A percentile compares a stretch with the other conserved stretches of the same genome.
phyloP scores from a whole-genome alignment of 1,139 yeast species.

The Taphrina confusa region DNA sequence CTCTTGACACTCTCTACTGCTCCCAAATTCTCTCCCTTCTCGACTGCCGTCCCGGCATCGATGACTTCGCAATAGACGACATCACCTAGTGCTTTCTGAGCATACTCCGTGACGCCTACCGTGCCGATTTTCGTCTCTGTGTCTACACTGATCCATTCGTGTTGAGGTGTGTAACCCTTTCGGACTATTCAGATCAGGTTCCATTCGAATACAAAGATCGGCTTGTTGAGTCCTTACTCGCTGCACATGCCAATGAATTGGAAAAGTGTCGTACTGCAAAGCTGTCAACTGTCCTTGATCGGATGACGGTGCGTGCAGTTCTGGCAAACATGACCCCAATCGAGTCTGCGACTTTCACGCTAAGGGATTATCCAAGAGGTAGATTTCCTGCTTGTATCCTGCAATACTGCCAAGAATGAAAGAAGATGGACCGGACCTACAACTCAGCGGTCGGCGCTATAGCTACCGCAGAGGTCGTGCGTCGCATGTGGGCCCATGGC shows the following conservation, averaged over 20 bases:
- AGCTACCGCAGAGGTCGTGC: too few species aligned
- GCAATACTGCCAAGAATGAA: too few species aligned
- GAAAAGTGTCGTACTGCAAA: neutral
- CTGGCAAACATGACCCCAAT: neutral
- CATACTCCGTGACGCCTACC: conserved; percentile 89
- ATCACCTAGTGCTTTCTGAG: conserved; percentile 97
- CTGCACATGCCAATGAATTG: neutral
- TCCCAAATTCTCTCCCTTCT: conserved; percentile 80
- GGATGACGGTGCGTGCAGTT: neutral
- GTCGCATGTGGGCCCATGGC: too few species aligned
- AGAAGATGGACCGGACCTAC: too few species aligned
- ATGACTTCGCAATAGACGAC: conserved; percentile 93
- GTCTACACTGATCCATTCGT: conserved; percentile 92
- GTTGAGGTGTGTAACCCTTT: conserved; percentile 60
- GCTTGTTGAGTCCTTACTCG: neutral
- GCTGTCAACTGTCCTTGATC: neutral
- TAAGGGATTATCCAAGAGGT: too few species aligned
- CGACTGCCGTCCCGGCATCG: conserved; percentile 66
- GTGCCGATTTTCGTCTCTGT: conserved; percentile 62
- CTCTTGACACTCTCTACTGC: conserved; percentile 94
- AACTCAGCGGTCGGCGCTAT: too few species aligned
- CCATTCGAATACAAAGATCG: too few species aligned
- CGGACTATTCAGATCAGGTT: conserved; percentile 4
- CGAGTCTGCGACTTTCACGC: too few species aligned
- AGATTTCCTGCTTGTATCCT: too few species aligned